Evolutionary conservation across 768 basidiomycete genomes (phyloP).

Genomic region (Rhodotorula graminis): DNA sequence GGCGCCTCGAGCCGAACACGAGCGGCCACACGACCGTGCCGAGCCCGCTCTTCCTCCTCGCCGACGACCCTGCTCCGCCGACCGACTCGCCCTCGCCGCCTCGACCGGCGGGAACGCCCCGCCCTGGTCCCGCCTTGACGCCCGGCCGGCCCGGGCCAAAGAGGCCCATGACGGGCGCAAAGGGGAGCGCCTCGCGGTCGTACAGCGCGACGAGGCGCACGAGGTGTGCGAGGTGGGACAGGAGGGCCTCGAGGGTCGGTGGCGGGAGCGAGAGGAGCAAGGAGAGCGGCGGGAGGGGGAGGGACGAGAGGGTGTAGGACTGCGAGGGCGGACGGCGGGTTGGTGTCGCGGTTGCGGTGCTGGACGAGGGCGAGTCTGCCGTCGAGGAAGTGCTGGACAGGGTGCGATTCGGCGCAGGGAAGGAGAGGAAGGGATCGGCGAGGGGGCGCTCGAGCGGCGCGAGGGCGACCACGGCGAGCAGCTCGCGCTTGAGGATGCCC

Average conservation of each 20-base stretch:
- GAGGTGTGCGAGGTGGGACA: constrained; percentile 18
- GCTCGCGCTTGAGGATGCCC: constrained; percentile 23
- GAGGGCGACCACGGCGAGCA: constrained; percentile 19
- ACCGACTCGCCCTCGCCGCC: not conserved
- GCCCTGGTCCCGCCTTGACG: constrained; percentile 3
- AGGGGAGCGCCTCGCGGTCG: constrained; percentile 16
- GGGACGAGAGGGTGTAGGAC: constrained; percentile 11
- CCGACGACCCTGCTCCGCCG: too few relatives aligned
- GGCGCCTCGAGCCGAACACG: not conserved
- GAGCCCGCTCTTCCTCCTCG: not conserved
- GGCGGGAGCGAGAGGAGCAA: constrained; percentile 8
- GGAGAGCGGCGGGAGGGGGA: constrained; percentile 15
- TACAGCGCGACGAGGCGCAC: constrained; percentile 27
- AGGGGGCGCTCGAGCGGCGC: not conserved
- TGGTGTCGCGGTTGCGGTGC: not conserved
- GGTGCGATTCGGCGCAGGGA: not conserved
- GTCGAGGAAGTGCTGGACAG: not conserved
- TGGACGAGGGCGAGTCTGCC: not conserved
- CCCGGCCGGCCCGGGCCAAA: constrained; percentile 23
- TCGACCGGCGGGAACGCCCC: not conserved
- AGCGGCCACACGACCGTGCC: not conserved
- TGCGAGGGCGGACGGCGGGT: not conserved
- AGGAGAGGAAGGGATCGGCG: constrained; percentile 15
- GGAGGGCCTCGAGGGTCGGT: constrained; percentile 11
- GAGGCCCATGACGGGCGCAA: constrained; percentile 1